These are phyloP conservation scores for Xylaria bambusicola DNA, from an alignment of 495 filamentous ascomycete genomes.

Conservation along the genomic window DNA sequence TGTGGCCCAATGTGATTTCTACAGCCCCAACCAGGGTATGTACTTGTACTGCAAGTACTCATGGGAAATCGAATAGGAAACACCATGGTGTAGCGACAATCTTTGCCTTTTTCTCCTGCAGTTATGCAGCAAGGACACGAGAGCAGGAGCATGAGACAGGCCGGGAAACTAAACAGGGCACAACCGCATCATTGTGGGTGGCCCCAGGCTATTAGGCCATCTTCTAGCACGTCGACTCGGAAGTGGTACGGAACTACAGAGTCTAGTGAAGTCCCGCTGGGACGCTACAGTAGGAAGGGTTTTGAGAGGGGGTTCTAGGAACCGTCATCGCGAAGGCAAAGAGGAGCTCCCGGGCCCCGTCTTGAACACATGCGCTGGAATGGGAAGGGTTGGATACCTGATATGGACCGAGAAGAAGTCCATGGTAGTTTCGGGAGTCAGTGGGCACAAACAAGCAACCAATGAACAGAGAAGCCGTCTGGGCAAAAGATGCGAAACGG, in stretches of 20 bases:
- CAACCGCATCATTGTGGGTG: slow-evolving; percentile 17
- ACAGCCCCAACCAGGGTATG: slow-evolving; percentile 38
- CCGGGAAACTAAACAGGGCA: slow-evolving; percentile 28
- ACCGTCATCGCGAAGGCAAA: neutral
- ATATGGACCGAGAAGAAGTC: slow-evolving; percentile 24
- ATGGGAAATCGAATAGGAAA: slow-evolving; percentile 24
- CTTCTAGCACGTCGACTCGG: slow-evolving; percentile 15
- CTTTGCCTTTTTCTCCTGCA: slow-evolving; percentile 37
- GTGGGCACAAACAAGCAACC: slow-evolving; percentile 20
- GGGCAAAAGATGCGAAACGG: slow-evolving; percentile 33
- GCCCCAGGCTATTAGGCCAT: slow-evolving; percentile 11
- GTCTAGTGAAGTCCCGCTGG: slow-evolving; percentile 15
- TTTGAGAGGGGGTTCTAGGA: neutral
- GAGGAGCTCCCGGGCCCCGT: slow-evolving; percentile 9
- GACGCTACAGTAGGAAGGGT: slow-evolving; percentile 8
- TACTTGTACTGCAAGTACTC: slow-evolving; percentile 21
- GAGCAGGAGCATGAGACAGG: slow-evolving; percentile 36
- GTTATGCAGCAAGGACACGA: slow-evolving; percentile 38
- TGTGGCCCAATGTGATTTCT: slow-evolving; percentile 39
- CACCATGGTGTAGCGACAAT: slow-evolving; percentile 40
- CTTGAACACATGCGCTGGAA: slow-evolving; percentile 6
- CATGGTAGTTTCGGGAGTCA: slow-evolving; percentile 30
- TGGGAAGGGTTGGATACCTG: neutral
- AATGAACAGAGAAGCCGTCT: slow-evolving; percentile 26
- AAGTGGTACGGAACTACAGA: slow-evolving; percentile 8